Evolutionary conservation across 352 stramenopile genomes (phyloP).

Genomic region (Thalassiosira oceanica): DNA sequence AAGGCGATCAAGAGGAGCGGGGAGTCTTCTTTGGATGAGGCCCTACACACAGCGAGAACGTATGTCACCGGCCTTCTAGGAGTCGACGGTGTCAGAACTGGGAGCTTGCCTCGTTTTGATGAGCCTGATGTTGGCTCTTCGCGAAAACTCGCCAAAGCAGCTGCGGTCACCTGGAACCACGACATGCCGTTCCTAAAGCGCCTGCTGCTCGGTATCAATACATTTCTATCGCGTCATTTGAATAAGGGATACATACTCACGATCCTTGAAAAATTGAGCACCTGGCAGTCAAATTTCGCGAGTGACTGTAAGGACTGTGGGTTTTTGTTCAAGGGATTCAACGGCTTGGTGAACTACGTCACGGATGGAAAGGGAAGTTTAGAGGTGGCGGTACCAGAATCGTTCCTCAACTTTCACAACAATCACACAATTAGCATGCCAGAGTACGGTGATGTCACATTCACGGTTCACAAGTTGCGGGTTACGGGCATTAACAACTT

Average conservation of each 20-base stretch:
- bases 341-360: conserved; percentile 49
- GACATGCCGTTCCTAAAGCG: conserved; percentile 46
- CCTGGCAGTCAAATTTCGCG: conserved; percentile 14
- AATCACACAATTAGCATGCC: conserved; percentile 47
- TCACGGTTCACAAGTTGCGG: conserved; percentile 26
- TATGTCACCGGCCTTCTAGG: conserved; percentile 31
- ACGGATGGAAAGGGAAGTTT: conserved; percentile 21
- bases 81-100: background rate
- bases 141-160: background rate
- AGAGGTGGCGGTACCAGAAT: conserved; percentile 32
- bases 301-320: conserved; percentile 41
- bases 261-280: conserved; percentile 26
- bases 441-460: conserved; percentile 37
- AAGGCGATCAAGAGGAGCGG: conserved; percentile 22
- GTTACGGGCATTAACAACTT: conserved; percentile 45
- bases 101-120: too few species aligned
- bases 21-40: conserved; percentile 14
- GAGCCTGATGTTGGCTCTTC: too few species aligned
- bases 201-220: conserved; percentile 26
- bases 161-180: conserved; percentile 29
- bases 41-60: conserved; percentile 11
- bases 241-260: conserved; percentile 41
- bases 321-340: conserved; percentile 60
- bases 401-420: conserved; percentile 33
- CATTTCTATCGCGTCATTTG: conserved; percentile 34